Evolutionary conservation across 345 rosid species (phyloP).

Genomic region (Tarenaya hassleriana): DNA sequence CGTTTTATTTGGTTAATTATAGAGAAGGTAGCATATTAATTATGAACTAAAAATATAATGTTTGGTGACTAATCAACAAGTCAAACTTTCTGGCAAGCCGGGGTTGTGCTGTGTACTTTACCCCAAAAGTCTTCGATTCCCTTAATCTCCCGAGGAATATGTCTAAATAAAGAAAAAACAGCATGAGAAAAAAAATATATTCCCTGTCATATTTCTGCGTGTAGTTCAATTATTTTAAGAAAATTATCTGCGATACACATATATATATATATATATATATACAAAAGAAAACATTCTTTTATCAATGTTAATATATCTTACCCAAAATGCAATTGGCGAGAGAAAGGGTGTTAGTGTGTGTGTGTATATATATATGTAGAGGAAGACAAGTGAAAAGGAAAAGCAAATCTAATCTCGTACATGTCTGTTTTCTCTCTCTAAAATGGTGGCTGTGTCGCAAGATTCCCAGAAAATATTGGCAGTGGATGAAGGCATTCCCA

Average conservation of each 20-base stretch:
- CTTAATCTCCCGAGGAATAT: slow-evolving; percentile 26
- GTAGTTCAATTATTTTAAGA: too few species aligned
- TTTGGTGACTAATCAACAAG: slow-evolving; percentile 17
- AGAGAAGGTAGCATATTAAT: too few species aligned
- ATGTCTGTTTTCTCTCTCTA: slow-evolving; percentile 5
- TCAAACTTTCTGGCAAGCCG: slow-evolving; percentile 20
- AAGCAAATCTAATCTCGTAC: slow-evolving; percentile 14
- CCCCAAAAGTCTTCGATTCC: slow-evolving; percentile 15
- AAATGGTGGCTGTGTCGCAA: slow-evolving; percentile 34
- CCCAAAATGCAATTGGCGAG: too few species aligned
- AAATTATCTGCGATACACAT: too few species aligned
- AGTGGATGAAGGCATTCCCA: slow-evolving; percentile 36
- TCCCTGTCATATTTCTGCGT: neutral
- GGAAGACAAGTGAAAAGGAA: slow-evolving; percentile 1
- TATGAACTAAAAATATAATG: too few species aligned
- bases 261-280: too few species aligned
- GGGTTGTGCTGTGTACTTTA: slow-evolving; percentile 14
- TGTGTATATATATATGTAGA: slow-evolving; percentile 16
- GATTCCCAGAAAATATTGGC: slow-evolving; percentile 28
- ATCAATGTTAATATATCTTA: too few species aligned
- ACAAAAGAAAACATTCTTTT: too few species aligned
- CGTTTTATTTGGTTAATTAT: too few species aligned
- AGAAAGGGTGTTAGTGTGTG: too few species aligned
- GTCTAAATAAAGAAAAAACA: too few species aligned
- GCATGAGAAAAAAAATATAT: neutral